A percentile compares a stretch with the other conserved stretches of the same genome.
Conservation (phyloP, 2,329 filamentous ascomycete species). For the Tolypocladium pustulatum region DNA sequence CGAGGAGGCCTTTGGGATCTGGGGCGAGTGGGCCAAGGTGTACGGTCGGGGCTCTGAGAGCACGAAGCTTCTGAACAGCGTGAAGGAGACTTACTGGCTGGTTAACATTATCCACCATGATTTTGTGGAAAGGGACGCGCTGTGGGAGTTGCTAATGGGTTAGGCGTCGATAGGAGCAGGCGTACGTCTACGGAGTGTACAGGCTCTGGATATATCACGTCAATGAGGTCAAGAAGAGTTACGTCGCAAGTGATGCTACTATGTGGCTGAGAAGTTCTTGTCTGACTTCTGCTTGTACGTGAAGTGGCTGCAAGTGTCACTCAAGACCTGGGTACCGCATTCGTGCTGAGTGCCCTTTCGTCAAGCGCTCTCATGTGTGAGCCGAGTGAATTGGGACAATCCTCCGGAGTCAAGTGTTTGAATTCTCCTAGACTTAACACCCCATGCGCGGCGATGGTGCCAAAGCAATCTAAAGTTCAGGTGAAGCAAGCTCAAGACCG, state of each 20-base stretch:
- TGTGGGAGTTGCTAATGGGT: slow-evolving; percentile 58
- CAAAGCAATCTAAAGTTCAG: neutral
- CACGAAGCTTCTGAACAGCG: slow-evolving; percentile 56
- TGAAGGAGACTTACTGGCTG: slow-evolving; percentile 67
- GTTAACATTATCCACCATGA: slow-evolving; percentile 86
- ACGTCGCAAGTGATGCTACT: neutral
- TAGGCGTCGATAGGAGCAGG: too few relatives aligned
- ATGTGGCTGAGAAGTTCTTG: too few relatives aligned
- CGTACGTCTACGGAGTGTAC: too few relatives aligned
- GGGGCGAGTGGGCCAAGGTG: slow-evolving; percentile 84
- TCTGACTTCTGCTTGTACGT: neutral
- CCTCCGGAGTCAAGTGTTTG: neutral
- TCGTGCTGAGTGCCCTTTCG: neutral
- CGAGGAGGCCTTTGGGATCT: slow-evolving; percentile 93
- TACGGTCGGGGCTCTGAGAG: slow-evolving; percentile 67
- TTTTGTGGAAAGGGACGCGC: slow-evolving; percentile 56
- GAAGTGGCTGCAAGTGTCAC: neutral
- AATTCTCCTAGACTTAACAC: neutral
- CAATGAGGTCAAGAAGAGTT: neutral
- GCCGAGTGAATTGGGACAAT: neutral
- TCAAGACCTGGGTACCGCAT: neutral
- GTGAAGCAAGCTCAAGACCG: neutral
- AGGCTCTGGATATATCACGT: neutral
- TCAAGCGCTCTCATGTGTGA: neutral
- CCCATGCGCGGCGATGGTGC: neutral